Evolutionary conservation across 257 asterid species (phyloP).

Genomic region (Lycium barbarum): DNA sequence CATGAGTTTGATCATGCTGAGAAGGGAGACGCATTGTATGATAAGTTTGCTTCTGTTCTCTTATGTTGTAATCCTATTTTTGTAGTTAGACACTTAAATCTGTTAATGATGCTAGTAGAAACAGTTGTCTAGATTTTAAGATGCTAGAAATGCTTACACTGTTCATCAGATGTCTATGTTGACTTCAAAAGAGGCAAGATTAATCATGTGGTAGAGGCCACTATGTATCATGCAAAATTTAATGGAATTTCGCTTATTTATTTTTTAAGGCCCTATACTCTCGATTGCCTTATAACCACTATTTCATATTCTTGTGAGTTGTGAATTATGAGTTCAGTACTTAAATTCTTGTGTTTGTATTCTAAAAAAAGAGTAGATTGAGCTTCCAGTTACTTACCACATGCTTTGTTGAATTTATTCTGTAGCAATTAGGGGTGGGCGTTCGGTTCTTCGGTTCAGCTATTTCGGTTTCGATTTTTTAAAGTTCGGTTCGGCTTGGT

Average conservation of each 20-base stretch:
- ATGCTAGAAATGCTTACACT: background rate
- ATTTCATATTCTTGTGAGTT: background rate
- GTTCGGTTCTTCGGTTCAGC: too few relatives aligned
- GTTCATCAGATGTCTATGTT: background rate
- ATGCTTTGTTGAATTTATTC: background rate
- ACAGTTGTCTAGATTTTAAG: background rate
- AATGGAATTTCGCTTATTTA: too few relatives aligned
- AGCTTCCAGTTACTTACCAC: background rate
- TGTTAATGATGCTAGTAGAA: background rate
- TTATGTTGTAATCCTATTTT: background rate
- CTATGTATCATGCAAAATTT: too few relatives aligned
- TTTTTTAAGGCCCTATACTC: too few relatives aligned
- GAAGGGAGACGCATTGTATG: constrained; percentile 42
- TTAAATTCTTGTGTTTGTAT: background rate
- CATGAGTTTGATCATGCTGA: constrained; percentile 38
- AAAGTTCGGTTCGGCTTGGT: too few relatives aligned
- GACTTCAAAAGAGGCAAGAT: too few relatives aligned
- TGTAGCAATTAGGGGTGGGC: too few relatives aligned
- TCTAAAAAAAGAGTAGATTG: background rate
- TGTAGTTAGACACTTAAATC: background rate
- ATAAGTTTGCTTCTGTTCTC: constrained; percentile 26
- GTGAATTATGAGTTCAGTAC: background rate
- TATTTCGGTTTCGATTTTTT: too few relatives aligned
- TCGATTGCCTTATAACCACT: background rate
- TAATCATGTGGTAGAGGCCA: too few relatives aligned